phyloP scores from a whole-genome alignment of 2,329 filamentous ascomycete genomes.

The Arachnopeziza araneosa region DNA sequence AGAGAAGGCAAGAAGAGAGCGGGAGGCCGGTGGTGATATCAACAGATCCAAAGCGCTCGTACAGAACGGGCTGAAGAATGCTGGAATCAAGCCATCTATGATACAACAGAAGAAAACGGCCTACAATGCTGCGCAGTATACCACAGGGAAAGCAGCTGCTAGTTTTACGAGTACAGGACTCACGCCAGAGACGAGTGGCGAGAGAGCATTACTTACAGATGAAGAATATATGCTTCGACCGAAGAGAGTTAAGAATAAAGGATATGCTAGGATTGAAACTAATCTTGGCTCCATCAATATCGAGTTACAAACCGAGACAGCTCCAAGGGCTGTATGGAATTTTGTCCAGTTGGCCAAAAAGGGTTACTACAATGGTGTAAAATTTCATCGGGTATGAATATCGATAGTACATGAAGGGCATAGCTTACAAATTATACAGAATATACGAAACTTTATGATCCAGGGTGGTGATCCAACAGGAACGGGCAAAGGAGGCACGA shows the following conservation, averaged over 20 bases:
- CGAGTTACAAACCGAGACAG: slow-evolving; percentile 84
- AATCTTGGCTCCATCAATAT: slow-evolving; percentile 80
- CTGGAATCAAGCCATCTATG: slow-evolving; percentile 35
- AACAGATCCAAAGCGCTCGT: slow-evolving; percentile 42
- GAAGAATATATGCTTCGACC: slow-evolving; percentile 97
- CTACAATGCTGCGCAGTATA: slow-evolving; percentile 85
- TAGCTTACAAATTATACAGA: slow-evolving; percentile 32
- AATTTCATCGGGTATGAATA: slow-evolving; percentile 63
- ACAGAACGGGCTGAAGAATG: slow-evolving; percentile 33
- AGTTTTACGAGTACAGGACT: slow-evolving; percentile 94
- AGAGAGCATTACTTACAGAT: slow-evolving; percentile 79
- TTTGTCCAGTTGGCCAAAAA: slow-evolving; percentile 83
- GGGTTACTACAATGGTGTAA: slow-evolving; percentile 79
- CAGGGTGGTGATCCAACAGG: slow-evolving; percentile 94
- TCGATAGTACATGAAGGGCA: neutral
- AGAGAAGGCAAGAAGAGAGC: slow-evolving; percentile 77
- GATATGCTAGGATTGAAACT: slow-evolving; percentile 86
- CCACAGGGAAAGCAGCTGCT: slow-evolving; percentile 83
- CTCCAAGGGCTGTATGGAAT: slow-evolving; percentile 94
- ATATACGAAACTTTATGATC: slow-evolving; percentile 96
- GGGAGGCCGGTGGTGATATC: slow-evolving; percentile 54
- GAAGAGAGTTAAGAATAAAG: slow-evolving; percentile 80
- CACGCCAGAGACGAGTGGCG: slow-evolving; percentile 83
- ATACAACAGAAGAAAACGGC: slow-evolving; percentile 56
- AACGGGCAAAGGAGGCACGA: slow-evolving; percentile 82